phyloP scores from a whole-genome alignment of 176 grass and related monocot species.

The Olyra latifolia region DNA sequence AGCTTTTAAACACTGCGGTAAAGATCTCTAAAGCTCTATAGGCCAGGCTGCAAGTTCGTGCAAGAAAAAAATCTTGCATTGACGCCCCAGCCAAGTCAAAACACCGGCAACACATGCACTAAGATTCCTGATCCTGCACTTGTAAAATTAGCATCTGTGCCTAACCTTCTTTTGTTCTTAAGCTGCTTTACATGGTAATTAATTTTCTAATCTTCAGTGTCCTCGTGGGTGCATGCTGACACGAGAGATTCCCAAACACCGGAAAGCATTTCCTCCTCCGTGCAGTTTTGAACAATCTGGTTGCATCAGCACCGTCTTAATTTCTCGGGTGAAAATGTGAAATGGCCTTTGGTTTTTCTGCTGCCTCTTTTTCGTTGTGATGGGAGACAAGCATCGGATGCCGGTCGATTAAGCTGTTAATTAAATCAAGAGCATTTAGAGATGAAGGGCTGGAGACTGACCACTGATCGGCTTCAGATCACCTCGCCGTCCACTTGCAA shows the following conservation, averaged over 20 bases:
- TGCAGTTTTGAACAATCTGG: conserved; percentile 22
- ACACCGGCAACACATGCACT: not conserved
- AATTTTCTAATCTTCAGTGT: not conserved
- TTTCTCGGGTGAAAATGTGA: not conserved
- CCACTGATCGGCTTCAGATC: not conserved
- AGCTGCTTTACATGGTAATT: not conserved
- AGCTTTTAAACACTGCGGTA: too few relatives aligned
- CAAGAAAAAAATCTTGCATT: too few relatives aligned
- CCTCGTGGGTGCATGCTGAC: conserved; percentile 36
- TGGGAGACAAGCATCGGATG: conserved; percentile 46
- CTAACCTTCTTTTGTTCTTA: conserved; percentile 22
- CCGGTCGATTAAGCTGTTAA: not conserved
- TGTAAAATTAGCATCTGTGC: conserved; percentile 19
- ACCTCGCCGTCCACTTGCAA: not conserved
- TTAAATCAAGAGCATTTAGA: not conserved
- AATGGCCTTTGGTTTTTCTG: not conserved
- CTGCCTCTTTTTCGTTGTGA: not conserved
- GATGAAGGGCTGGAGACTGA: not conserved
- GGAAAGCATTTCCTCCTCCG: not conserved
- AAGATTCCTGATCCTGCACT: not conserved
- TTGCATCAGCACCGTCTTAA: conserved; percentile 5
- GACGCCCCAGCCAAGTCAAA: not conserved
- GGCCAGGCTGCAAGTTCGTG: too few relatives aligned
- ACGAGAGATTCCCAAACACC: not conserved
- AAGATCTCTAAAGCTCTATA: too few relatives aligned